Evolutionary conservation across 2,329 filamentous ascomycete species (phyloP), one percentile per base, ranked within the genome.

Genomic region (Diplocarpon mali): DNA sequence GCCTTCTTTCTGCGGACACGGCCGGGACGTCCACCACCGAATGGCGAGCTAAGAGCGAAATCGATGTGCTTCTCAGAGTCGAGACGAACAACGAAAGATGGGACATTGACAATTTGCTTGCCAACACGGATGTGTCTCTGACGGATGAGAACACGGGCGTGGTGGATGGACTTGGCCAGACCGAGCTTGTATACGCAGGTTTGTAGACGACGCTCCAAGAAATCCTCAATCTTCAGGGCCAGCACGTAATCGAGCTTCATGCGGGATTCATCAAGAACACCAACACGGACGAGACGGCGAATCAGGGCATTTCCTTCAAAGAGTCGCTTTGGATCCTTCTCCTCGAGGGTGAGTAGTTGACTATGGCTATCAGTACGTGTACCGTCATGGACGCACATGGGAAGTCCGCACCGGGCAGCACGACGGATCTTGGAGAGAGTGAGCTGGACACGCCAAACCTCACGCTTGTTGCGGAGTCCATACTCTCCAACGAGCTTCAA

Each of bases 231-330:
- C 80, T 95, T 94, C 53, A 98, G 83, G 74, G 92, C 92, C 68
- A 98, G 77, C 68, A 98, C 92, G 84, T 98, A 95, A 95, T 98
- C 92, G 80, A 98, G 92, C 85, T 95, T 98, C 92, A 98, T 98
- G 81, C 92, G 92, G 69, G 89, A 89, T 79, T 98, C 92, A 71
- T 98, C 92, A 67, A 98, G 87, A 66, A 98, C 92, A 86, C 92
- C 92, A 69, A 96, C 89, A 71, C 92, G 92, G 60, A 98, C 92
- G 61, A 98, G 88, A 85, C 92, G 92, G 71, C 92, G 92, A 84
- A 98, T 98, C 70, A 98, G 82, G 69, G 92, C 92, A 73, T 98
- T 98, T 74, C 92, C 92, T 81, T 98, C 92, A 80, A 98, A 98
- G 61, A 98, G 89, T 75, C 92, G 89, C 84, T 96, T 96, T 71